Evolutionary conservation across 768 basidiomycete genomes (phyloP).

Genomic region (Suillus luteus): DNA sequence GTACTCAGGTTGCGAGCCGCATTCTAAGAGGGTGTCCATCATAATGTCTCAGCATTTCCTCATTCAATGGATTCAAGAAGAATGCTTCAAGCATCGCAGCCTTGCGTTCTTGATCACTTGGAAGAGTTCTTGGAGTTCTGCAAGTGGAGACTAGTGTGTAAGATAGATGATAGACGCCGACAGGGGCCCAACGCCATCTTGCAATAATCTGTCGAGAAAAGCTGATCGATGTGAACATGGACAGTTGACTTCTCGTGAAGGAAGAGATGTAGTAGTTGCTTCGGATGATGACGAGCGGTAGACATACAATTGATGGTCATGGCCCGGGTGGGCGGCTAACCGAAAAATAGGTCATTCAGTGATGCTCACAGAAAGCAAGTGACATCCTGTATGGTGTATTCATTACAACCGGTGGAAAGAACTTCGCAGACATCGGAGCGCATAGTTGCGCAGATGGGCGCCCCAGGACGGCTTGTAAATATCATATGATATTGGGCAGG

Average conservation of each 20-base stretch:
- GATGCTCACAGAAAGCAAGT: conserved; percentile 17
- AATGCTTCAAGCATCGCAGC: neutral
- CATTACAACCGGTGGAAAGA: conserved; percentile 10
- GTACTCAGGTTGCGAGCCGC: too few species aligned
- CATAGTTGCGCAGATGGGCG: conserved; percentile 3
- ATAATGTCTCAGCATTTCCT: neutral
- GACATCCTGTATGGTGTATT: conserved; percentile 16
- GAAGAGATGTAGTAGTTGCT: neutral
- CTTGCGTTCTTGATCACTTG: neutral
- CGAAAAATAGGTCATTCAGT: conserved; percentile 14
- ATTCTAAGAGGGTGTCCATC: too few species aligned
- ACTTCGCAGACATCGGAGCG: conserved; percentile 4
- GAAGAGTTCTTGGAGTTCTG: neutral
- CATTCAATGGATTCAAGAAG: neutral
- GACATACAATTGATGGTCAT: conserved; percentile 17
- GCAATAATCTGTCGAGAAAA: neutral
- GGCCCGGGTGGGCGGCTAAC: conserved; percentile 3
- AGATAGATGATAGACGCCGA: neutral
- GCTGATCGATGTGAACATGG: neutral
- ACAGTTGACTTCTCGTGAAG: neutral
- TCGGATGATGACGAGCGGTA: neutral
- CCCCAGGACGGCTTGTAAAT: neutral
- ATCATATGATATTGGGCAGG: neutral
- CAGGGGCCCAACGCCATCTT: too few species aligned
- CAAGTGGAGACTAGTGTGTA: neutral